These are phyloP conservation scores for Sphaerobolus stellatus DNA, from an alignment of 1,284 basidiomycete species.

Conservation along the genomic window DNA sequence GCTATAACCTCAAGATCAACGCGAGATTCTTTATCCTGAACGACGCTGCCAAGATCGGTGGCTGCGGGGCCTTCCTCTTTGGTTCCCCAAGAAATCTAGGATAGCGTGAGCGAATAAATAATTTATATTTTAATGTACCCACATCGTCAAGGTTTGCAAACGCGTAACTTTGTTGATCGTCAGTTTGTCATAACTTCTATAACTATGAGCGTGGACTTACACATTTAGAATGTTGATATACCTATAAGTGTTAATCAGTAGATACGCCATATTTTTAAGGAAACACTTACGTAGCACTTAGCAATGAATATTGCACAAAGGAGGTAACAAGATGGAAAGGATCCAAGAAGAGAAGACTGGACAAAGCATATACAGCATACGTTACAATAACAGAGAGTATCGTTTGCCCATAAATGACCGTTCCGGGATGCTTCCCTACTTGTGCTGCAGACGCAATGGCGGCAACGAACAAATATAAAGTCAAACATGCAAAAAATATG, in stretches of 20 bases:
- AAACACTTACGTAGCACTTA: conserved; percentile 67
- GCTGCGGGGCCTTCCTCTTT: conserved; percentile 75
- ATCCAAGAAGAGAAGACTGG: conserved; percentile 87
- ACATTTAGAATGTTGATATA: conserved; percentile 84
- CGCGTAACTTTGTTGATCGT: conserved; percentile 53
- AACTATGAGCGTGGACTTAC: conserved; percentile 42
- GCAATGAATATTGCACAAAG: conserved; percentile 84
- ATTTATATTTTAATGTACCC: conserved; percentile 25
- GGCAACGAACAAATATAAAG: conserved; percentile 77
- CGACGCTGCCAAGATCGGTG: conserved; percentile 77
- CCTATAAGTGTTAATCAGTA: not conserved
- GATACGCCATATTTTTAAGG: not conserved
- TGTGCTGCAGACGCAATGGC: conserved; percentile 75
- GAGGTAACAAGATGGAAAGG: conserved; percentile 93
- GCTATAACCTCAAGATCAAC: conserved; percentile 89
- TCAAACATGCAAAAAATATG: conserved; percentile 75
- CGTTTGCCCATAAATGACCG: conserved; percentile 69
- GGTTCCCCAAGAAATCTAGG: conserved; percentile 85
- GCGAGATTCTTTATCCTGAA: conserved; percentile 73
- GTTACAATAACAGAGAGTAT: conserved; percentile 84
- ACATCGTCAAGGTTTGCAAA: conserved; percentile 84
- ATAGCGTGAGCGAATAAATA: not conserved
- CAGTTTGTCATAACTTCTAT: conserved; percentile 12
- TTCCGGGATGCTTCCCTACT: conserved; percentile 62
- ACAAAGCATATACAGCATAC: conserved; percentile 73